Evolutionary conservation across 345 rosid species (phyloP).

Genomic region (Dipteronia sinensis): DNA sequence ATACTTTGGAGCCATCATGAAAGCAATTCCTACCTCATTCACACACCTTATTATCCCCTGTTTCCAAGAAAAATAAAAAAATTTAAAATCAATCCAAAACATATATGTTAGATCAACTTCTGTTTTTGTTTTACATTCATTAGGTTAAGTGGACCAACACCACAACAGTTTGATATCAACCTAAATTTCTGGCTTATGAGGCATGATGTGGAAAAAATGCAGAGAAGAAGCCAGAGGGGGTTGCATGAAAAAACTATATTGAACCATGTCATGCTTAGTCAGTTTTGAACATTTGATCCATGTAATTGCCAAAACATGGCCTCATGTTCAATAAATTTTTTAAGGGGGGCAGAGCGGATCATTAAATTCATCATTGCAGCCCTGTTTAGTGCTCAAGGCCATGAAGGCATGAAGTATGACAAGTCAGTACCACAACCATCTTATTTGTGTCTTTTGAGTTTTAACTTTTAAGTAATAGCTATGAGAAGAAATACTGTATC

Average conservation of each 20-base stretch:
- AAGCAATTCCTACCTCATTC: slow-evolving; percentile 83
- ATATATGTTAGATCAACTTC: neutral
- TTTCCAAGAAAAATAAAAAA: slow-evolving; percentile 18
- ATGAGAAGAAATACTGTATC: neutral
- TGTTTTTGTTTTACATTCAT: neutral
- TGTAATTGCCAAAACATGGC: too few relatives aligned
- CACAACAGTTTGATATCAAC: neutral
- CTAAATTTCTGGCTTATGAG: neutral
- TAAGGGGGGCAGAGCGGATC: neutral
- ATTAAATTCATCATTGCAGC: neutral
- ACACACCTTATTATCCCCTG: slow-evolving; percentile 75
- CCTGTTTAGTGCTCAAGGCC: neutral
- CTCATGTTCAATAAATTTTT: neutral
- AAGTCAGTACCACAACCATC: neutral
- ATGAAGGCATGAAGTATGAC: neutral
- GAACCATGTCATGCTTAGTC: neutral
- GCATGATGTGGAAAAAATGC: neutral
- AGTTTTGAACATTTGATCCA: neutral
- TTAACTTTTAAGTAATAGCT: neutral
- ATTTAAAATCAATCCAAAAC: neutral
- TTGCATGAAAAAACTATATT: neutral
- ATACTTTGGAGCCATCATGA: slow-evolving; percentile 87
- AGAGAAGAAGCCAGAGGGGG: neutral
- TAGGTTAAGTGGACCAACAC: neutral
- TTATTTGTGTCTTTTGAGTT: neutral